Base-by-base conservation (phyloP, 2,329 filamentous ascomycete genomes). In the Achaetomium macrosporum region DNA sequence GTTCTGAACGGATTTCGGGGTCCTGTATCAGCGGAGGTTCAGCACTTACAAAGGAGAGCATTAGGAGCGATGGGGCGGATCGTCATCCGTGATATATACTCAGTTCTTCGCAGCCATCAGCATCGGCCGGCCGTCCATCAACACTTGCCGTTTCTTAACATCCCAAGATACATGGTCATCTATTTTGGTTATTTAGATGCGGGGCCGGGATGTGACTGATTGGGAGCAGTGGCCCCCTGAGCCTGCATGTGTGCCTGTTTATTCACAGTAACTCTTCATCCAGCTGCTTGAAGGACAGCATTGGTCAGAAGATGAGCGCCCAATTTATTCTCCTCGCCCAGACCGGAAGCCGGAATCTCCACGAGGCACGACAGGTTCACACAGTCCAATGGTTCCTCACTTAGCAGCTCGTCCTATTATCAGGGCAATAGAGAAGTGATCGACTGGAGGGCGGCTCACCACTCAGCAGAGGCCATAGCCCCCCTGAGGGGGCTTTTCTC, bases 271-370 rank as follows among this genome's bases (percentile, higher is more conserved):
- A 29, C 20, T 30, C 20, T 25, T 31, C 3, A 19, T 31, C 5
- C 33, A 30, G 37, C 46, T 49, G 49, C 46, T 53, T 33, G 51
- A 53, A 50, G 41, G 9, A 9, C 9, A 15, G 51, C 19, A 54
- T 50, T 50, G 51, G 51, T 25, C 31, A 47, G 17, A 13, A 42
- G 30, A 47, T 29, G 19, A 13, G 31, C 16, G 9, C 29, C 15
- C 47, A 50, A 50, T 54, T 1, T 54, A 41, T 11, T n/a, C 10
- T 31, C 31, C 35, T 37, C 25, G 25, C 36, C 19, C n/a, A 19
- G 19, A 25, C 25, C 30, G 13, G 42, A 35, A 13, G 16, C n/a
- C 36, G 19, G 41, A 17, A 19, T 42, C 31, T 42, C 46, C 35
- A 54, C 41, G 30, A 31, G 41, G 37, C 33, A 43, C 17, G 20